Percentiles rank a stretch among this genome's conserved stretches.
These are phyloP conservation scores for Aspergillus brasiliensis DNA, from an alignment of 2,329 filamentous ascomycete species.

Conservation along the genomic window DNA sequence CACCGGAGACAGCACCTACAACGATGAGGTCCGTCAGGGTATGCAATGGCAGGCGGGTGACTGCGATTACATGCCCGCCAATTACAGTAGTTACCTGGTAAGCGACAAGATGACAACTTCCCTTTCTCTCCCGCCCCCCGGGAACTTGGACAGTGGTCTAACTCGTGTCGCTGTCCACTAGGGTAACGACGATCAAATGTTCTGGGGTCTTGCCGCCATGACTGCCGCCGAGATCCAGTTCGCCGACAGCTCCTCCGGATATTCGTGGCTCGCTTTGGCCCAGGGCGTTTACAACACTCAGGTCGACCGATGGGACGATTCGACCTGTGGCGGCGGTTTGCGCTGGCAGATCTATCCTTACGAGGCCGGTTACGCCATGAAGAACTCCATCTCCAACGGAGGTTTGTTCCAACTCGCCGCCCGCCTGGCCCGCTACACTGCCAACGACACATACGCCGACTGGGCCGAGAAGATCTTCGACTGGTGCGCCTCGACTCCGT, in stretches of 20 bases:
- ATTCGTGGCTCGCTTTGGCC: conserved; percentile 59
- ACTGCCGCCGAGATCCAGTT: conserved; percentile 67
- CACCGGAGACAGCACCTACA: conserved; percentile 66
- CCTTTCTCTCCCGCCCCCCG: too few relatives aligned
- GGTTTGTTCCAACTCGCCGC: conserved; percentile 82
- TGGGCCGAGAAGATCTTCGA: conserved; percentile 65
- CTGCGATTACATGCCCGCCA: conserved; percentile 41
- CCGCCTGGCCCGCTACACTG: conserved; percentile 67
- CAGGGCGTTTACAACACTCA: conserved; percentile 74
- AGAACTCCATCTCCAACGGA: conserved; percentile 79
- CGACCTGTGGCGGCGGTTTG: conserved; percentile 70
- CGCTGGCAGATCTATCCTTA: conserved; percentile 79
- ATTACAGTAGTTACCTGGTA: conserved; percentile 38
- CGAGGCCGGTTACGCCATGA: conserved; percentile 80
- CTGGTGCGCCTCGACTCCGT: conserved; percentile 58
- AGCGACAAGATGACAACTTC: not conserved
- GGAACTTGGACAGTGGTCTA: not conserved
- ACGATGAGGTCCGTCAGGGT: conserved; percentile 54
- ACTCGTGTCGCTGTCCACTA: conserved; percentile 9
- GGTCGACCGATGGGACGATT: conserved; percentile 68
- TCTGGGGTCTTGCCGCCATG: conserved; percentile 71
- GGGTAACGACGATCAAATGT: conserved; percentile 72
- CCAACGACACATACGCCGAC: conserved; percentile 65
- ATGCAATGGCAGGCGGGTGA: conserved; percentile 38
- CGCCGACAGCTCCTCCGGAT: conserved; percentile 54